phyloP scores from a whole-genome alignment of 1,284 basidiomycete genomes.

The Sporisorium graminicola region DNA sequence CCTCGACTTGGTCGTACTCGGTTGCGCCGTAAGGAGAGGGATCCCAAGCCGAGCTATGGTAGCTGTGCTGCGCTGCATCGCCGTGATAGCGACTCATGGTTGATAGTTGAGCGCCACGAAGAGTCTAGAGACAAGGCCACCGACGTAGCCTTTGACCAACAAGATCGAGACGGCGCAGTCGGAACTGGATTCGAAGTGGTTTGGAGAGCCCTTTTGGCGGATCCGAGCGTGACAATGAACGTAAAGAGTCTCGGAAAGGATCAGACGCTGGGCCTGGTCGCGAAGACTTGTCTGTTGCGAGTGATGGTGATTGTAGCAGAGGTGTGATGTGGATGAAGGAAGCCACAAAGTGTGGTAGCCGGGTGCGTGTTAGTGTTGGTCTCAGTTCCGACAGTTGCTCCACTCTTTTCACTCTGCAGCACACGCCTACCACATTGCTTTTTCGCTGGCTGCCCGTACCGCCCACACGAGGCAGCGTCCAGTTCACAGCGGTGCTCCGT shows the following conservation, averaged over 20 bases:
- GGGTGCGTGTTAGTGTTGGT: slow-evolving; percentile 9
- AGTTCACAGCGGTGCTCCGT: no score
- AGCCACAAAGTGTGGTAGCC: not conserved
- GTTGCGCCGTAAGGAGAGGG: slow-evolving; percentile 37
- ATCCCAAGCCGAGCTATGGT: slow-evolving; percentile 42
- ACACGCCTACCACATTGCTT: no score
- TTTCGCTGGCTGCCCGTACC: slow-evolving; percentile 16
- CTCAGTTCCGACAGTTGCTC: slow-evolving; percentile 20
- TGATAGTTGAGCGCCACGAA: not conserved
- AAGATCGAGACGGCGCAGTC: not conserved
- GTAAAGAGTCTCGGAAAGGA: not conserved
- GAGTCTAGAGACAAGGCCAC: not conserved
- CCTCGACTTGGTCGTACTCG: slow-evolving; percentile 29
- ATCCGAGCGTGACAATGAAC: not conserved
- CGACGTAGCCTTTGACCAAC: not conserved
- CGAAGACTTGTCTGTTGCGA: not conserved
- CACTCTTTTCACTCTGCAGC: slow-evolving; percentile 9
- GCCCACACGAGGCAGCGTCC: slow-evolving; percentile 11
- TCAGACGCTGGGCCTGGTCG: not conserved
- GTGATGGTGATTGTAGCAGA: not conserved
- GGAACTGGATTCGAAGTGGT: not conserved
- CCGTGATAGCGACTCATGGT: slow-evolving; percentile 36
- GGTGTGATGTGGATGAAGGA: not conserved
- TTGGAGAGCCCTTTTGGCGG: not conserved
- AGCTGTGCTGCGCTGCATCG: slow-evolving; percentile 39